Evolutionary conservation across 805 yeast species (phyloP).

Genomic region (Saturnispora zaruensis): DNA sequence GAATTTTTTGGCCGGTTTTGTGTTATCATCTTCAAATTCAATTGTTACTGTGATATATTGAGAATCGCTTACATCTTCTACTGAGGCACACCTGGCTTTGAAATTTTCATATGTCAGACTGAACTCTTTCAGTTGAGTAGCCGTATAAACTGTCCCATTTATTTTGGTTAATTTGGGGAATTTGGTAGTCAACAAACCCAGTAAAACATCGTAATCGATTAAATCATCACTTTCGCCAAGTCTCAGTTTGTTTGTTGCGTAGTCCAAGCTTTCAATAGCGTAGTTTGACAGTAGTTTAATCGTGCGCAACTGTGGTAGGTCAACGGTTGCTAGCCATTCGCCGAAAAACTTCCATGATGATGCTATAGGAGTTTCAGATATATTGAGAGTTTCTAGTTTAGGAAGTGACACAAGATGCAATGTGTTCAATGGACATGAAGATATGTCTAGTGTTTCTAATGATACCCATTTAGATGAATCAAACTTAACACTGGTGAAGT

Average conservation of each 20-base stretch:
- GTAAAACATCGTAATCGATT: slow-evolving; percentile 14
- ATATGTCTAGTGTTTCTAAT: background rate
- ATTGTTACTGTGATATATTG: background rate
- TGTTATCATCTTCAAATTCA: background rate
- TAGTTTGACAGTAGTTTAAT: background rate
- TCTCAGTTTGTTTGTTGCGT: background rate
- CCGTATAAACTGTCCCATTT: slow-evolving; percentile 47
- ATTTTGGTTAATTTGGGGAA: slow-evolving; percentile 31
- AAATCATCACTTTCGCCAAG: background rate
- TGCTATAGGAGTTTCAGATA: slow-evolving; percentile 32
- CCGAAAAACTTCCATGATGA: background rate
- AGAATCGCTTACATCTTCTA: background rate
- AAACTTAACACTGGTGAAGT: background rate
- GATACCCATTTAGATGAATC: background rate
- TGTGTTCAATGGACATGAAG: background rate
- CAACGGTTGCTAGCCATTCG: background rate
- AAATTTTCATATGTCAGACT: background rate
- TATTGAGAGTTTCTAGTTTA: slow-evolving; percentile 23
- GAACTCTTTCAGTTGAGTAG: slow-evolving; percentile 7
- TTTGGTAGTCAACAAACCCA: slow-evolving; percentile 18
- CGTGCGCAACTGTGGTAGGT: background rate
- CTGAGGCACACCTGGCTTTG: background rate
- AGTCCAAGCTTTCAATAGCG: background rate
- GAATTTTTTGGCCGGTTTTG: background rate
- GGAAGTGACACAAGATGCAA: background rate